Conservation (phyloP, 164 flowering plant genomes). For the Umbilicus rupestris region DNA sequence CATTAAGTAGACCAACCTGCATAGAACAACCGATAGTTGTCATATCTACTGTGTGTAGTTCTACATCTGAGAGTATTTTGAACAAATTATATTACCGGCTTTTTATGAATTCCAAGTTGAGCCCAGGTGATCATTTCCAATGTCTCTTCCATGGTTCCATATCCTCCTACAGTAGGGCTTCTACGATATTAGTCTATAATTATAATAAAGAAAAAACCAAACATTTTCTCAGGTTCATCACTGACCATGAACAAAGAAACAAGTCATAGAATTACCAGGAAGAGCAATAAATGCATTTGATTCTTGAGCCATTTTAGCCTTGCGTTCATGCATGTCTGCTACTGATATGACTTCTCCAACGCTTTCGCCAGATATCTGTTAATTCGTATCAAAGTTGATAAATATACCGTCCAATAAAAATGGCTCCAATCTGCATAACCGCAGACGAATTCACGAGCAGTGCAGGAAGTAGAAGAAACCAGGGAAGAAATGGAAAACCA, state of each 20-base stretch:
- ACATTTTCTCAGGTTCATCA: not conserved
- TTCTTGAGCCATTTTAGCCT: constrained; percentile 77
- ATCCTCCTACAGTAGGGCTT: constrained; percentile 50
- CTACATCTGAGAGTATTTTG: constrained; percentile 5
- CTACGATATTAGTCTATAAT: not conserved
- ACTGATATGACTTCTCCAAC: constrained; percentile 77
- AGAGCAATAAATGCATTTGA: constrained; percentile 92
- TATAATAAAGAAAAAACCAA: constrained; percentile 1
- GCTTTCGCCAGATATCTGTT: constrained; percentile 74
- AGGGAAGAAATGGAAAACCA: not conserved
- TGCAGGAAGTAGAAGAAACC: not conserved
- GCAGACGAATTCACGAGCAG: no score
- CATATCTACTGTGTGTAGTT: not conserved
- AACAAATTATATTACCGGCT: constrained; percentile 42
- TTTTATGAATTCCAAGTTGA: constrained; percentile 88
- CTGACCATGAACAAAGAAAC: not conserved
- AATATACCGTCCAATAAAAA: not conserved
- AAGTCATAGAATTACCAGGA: constrained; percentile 45
- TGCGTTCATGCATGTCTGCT: constrained; percentile 86
- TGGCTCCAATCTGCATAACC: not conserved
- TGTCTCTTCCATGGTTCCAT: constrained; percentile 92
- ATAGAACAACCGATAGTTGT: constrained; percentile 7
- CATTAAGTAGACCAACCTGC: constrained; percentile 83
- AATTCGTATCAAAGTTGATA: not conserved
- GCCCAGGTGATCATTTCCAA: constrained; percentile 94